A percentile compares a stretch with the other conserved stretches of the same genome.
Conservation (phyloP, 2,329 filamentous ascomycete species). For the Penicillium paneum region DNA sequence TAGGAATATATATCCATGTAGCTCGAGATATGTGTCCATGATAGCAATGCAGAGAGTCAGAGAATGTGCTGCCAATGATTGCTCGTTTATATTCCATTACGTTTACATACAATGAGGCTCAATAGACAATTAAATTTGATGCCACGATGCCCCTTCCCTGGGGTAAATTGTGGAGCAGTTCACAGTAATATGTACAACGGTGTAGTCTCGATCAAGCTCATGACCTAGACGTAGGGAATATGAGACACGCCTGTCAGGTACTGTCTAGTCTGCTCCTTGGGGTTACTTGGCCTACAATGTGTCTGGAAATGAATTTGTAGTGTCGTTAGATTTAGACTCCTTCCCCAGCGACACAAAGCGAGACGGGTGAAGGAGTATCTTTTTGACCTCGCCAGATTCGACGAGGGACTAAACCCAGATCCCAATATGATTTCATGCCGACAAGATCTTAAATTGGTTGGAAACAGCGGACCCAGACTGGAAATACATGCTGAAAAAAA, state of each 20-base stretch:
- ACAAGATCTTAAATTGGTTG: conserved; percentile 42
- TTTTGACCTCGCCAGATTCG: conserved; percentile 46
- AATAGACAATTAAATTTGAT: not conserved
- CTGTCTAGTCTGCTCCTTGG: not conserved
- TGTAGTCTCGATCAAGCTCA: not conserved
- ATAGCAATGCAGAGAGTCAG: not conserved
- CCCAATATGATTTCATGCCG: conserved; percentile 30
- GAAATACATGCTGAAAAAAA: conserved; percentile 41
- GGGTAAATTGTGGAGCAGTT: not conserved
- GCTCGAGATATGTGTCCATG: not conserved
- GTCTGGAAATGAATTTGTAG: conserved; percentile 13
- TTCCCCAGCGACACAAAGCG: conserved; percentile 29
- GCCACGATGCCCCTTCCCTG: not conserved
- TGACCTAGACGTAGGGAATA: not conserved
- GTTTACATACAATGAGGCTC: not conserved
- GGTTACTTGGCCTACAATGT: not conserved
- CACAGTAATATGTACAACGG: too few species aligned
- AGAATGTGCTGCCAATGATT: not conserved
- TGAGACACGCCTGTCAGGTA: too few species aligned
- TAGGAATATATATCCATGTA: not conserved
- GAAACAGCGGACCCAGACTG: conserved; percentile 40
- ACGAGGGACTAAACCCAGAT: conserved; percentile 30
- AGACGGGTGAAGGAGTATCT: conserved; percentile 12
- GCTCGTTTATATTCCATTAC: not conserved
- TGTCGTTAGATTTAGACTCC: conserved; percentile 42